Conservation (phyloP, 352 stramenopile genomes). For the Achlya hypogyna region DNA sequence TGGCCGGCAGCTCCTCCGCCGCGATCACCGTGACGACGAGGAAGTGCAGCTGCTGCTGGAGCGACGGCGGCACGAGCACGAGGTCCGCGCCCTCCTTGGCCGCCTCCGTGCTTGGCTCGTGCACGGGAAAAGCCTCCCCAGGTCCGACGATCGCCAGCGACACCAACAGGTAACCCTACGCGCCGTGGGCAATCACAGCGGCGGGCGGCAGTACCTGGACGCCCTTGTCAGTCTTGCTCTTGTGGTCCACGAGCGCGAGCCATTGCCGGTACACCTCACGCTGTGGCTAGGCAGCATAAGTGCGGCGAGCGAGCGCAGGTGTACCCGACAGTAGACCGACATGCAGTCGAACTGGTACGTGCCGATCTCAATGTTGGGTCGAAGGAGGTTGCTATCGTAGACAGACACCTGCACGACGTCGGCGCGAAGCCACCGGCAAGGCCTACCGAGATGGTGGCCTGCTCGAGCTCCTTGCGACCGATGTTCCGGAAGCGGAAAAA, state of each 20-base stretch:
- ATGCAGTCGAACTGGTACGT: slow-evolving; percentile 76
- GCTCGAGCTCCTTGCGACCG: slow-evolving; percentile 48
- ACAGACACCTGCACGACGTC: slow-evolving; percentile 45
- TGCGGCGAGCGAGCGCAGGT: neutral
- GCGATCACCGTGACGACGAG: slow-evolving; percentile 68
- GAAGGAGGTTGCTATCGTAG: slow-evolving; percentile 60
- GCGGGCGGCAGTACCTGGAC: slow-evolving; percentile 38
- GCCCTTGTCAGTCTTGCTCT: slow-evolving; percentile 70
- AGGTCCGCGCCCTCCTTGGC: slow-evolving; percentile 30
- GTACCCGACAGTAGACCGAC: slow-evolving; percentile 57
- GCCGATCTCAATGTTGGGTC: slow-evolving; percentile 78
- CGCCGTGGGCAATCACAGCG: neutral
- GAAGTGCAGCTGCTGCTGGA: slow-evolving; percentile 73
- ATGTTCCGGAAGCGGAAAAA: slow-evolving; percentile 87
- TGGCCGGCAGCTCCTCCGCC: slow-evolving; percentile 71
- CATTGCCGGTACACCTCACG: slow-evolving; percentile 86
- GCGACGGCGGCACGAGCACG: slow-evolving; percentile 58
- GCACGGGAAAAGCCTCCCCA: slow-evolving; percentile 51
- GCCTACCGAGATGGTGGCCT: slow-evolving; percentile 57
- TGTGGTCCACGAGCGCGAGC: slow-evolving; percentile 85
- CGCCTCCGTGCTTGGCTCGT: slow-evolving; percentile 25
- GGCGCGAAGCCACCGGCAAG: too few species aligned
- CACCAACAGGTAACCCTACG: slow-evolving; percentile 48
- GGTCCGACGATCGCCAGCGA: slow-evolving; percentile 61
- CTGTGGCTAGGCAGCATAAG: slow-evolving; percentile 32